Conservation (phyloP, 768 basidiomycete genomes). For the Mycena filopes region DNA sequence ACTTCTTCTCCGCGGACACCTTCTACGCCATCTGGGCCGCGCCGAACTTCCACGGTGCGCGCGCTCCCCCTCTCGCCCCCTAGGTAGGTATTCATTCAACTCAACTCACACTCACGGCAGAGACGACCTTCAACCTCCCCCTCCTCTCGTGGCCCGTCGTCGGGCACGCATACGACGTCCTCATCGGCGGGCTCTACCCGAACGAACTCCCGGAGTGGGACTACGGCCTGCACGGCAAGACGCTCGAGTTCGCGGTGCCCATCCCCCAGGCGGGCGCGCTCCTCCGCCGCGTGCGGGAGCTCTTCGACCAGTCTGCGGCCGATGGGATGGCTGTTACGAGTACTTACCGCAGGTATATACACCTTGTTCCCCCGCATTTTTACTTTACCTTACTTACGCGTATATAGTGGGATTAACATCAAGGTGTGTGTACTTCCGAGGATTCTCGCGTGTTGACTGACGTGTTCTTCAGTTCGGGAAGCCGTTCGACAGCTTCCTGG, state of each 20-base stretch:
- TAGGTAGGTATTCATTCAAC: too few species aligned
- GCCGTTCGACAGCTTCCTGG: constrained; percentile 49
- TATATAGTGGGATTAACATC: constrained; percentile 49
- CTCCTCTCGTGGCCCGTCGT: constrained; percentile 48
- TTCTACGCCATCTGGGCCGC: constrained; percentile 46
- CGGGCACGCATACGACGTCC: constrained; percentile 50
- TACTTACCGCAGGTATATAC: constrained; percentile 50
- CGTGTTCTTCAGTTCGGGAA: constrained; percentile 43
- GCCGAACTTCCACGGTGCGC: constrained; percentile 50
- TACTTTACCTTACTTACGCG: too few species aligned
- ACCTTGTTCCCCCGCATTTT: too few species aligned
- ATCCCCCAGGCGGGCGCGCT: constrained; percentile 44
- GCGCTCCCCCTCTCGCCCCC: not conserved
- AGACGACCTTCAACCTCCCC: constrained; percentile 43
- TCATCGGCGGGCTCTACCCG: constrained; percentile 50
- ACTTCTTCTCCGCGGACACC: constrained; percentile 45
- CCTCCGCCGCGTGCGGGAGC: constrained; percentile 44
- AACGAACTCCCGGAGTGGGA: constrained; percentile 46
- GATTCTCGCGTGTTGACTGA: not conserved
- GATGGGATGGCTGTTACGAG: constrained; percentile 49
- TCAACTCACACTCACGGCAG: constrained; percentile 14
- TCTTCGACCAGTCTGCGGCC: constrained; percentile 46
- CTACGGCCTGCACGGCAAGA: constrained; percentile 47
- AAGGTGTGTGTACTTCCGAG: constrained; percentile 34
- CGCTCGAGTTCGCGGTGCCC: constrained; percentile 48